Base-by-base conservation (phyloP, 768 basidiomycete species). In the Tephrocybe sp. region DNA sequence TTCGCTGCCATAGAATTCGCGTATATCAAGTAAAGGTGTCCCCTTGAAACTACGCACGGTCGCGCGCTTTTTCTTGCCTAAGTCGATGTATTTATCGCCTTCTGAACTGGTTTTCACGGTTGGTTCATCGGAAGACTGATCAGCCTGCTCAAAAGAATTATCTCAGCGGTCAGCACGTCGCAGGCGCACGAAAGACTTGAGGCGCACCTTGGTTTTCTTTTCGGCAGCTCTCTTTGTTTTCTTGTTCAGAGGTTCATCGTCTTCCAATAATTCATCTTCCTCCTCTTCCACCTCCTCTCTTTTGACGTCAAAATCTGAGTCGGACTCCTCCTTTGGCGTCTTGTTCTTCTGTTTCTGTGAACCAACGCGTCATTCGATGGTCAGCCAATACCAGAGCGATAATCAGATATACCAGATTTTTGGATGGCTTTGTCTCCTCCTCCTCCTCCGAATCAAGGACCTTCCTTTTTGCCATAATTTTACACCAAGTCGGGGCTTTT, bases 11-110 rank as follows among this genome's bases (percentile, higher is more conserved):
- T 87, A 92, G 58, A 77, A 92, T 63, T 92, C 87, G 35, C 89
- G 80, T 47, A 92, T 88, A 60, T 91, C 87, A 20, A 91, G 63
- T 38, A 82, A 69, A 3, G 76, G 61, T 1, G 66, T 72, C 7
- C 84, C 85, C 75, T 77, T 73, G 66, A 72, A 75, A 34, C 54
- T 56, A 32, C 68, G 57, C 40, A 88, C 81, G 2, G 83, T 77
- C 2, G 73, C 85, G 5, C 86, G 83, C 65, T 77, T 83, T 62
- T 83, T 87, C 68, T 85, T 89, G 3, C 89, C 87, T 12, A 90
- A 60, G 30, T 87, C 82, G 36, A 89, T 61, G 53, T 79, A 90
- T n/a, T 77, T 76, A 9, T 81, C 76, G 16, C 76, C 70, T 48
- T 74, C 68, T 14, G 56, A 49, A 22, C 60, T 73, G 47, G 46